Evolutionary conservation across 139 green algal genomes (phyloP).

Genomic region (Haematococcus sp.): DNA sequence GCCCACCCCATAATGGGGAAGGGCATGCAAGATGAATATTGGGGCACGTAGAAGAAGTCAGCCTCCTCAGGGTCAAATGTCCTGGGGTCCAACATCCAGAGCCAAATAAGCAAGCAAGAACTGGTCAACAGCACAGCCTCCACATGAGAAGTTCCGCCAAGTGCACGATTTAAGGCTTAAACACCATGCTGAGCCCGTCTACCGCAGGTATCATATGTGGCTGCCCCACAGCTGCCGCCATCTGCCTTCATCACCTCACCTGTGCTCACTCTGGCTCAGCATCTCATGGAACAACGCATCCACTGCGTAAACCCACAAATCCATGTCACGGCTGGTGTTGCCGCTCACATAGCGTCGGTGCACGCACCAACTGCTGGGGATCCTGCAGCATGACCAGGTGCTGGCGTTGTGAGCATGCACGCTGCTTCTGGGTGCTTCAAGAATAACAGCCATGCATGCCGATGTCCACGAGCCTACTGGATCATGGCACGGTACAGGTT

Average conservation of each 20-base stretch:
- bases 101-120: not conserved
- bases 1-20: constrained; percentile 28
- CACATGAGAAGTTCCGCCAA: not conserved
- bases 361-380: constrained; percentile 23
- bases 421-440: too few relatives aligned
- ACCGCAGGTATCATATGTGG: too few relatives aligned
- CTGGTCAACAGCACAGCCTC: not conserved
- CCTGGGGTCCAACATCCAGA: constrained; percentile 21
- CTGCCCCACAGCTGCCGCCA: not conserved
- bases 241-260: not conserved
- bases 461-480: too few relatives aligned
- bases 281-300: constrained; percentile 48
- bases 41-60: constrained; percentile 54
- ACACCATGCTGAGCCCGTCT: too few relatives aligned
- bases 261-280: constrained; percentile 8
- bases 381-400: constrained; percentile 56
- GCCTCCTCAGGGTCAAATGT: constrained; percentile 59
- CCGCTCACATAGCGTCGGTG: constrained; percentile 17
- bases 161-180: not conserved
- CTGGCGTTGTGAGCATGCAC: too few relatives aligned
- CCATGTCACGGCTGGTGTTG: constrained; percentile 17
- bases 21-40: constrained; percentile 23
- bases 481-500: too few relatives aligned
- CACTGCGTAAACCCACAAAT: constrained; percentile 39
- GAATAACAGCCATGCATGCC: too few relatives aligned